Percentiles rank a stretch among this genome's conserved stretches.
Conservation (phyloP, 1,284 basidiomycete genomes). For the Tilletiopsis washingtonensis region DNA sequence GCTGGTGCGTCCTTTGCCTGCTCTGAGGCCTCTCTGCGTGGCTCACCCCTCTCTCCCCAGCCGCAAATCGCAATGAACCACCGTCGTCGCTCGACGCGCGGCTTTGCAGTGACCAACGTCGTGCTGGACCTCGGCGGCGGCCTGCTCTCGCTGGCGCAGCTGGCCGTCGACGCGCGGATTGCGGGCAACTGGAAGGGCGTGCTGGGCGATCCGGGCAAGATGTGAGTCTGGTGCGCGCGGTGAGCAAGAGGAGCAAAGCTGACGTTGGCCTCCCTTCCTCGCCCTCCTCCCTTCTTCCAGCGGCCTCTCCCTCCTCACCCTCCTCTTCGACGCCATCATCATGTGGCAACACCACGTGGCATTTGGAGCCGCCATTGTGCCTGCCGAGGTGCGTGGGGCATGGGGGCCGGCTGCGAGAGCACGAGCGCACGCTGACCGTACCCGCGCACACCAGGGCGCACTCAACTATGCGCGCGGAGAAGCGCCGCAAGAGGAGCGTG, state of each 20-base stretch:
- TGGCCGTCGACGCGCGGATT: slow-evolving; percentile 35
- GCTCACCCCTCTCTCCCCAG: not conserved
- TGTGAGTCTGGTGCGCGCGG: slow-evolving; percentile 18
- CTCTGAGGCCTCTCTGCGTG: not conserved
- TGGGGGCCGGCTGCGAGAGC: too few species aligned
- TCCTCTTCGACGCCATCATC: slow-evolving; percentile 47
- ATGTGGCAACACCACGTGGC: slow-evolving; percentile 48
- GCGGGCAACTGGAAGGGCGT: slow-evolving; percentile 40
- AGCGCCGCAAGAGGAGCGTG: too few species aligned
- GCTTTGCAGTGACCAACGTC: slow-evolving; percentile 49
- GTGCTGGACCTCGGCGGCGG: slow-evolving; percentile 48
- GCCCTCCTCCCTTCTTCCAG: not conserved
- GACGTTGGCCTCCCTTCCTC: not conserved
- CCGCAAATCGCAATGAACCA: slow-evolving; percentile 46
- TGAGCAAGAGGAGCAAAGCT: not conserved
- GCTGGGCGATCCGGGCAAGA: slow-evolving; percentile 41
- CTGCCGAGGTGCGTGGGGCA: too few species aligned
- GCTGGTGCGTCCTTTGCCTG: slow-evolving; percentile 6
- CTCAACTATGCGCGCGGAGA: too few species aligned
- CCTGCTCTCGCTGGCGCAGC: slow-evolving; percentile 35
- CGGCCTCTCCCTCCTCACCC: slow-evolving; percentile 45
- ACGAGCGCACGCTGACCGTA: too few species aligned
- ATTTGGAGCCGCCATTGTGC: slow-evolving; percentile 18
- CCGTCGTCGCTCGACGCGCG: slow-evolving; percentile 43
- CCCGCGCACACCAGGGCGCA: too few species aligned